phyloP scores from a whole-genome alignment of 768 basidiomycete species.

The Amanita pallidorosea region DNA sequence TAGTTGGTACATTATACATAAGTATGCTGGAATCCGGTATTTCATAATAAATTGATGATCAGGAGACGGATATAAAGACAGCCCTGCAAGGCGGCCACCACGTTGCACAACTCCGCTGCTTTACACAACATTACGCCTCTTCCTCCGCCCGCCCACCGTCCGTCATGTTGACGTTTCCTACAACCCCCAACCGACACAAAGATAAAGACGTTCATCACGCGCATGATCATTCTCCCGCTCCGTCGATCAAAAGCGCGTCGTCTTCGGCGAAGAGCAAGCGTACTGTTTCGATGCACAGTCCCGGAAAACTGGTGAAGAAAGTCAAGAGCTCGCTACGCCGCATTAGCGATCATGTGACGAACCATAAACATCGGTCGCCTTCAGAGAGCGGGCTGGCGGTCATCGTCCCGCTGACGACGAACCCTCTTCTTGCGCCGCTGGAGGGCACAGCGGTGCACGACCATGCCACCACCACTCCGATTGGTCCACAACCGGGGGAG shows the following conservation, averaged over 20 bases:
- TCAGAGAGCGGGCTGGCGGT: conserved; percentile 8
- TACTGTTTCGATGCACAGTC: conserved; percentile 4
- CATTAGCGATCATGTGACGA: conserved; percentile 26
- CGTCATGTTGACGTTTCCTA: background rate
- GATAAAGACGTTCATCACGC: background rate
- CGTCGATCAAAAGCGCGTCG: background rate
- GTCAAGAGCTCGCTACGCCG: conserved; percentile 21
- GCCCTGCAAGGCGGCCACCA: background rate
- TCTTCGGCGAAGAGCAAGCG: conserved; percentile 1
- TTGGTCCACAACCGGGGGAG: background rate
- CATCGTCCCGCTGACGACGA: conserved; percentile 9
- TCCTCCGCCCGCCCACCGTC: background rate
- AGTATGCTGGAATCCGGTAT: background rate
- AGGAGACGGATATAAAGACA: background rate
- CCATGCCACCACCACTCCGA: background rate
- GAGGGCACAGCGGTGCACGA: background rate
- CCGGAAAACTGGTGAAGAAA: conserved; percentile 19
- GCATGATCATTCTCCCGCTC: background rate
- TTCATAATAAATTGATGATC: background rate
- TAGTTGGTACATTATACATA: conserved; percentile 7
- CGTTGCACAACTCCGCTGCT: background rate
- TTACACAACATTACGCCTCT: background rate
- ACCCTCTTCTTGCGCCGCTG: background rate
- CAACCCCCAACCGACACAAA: background rate
- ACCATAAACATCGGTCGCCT: conserved; percentile 12